A percentile compares a stretch with the other conserved stretches of the same genome.
Conservation (phyloP, 352 stramenopile genomes). For the Phytophthora nicotianae region DNA sequence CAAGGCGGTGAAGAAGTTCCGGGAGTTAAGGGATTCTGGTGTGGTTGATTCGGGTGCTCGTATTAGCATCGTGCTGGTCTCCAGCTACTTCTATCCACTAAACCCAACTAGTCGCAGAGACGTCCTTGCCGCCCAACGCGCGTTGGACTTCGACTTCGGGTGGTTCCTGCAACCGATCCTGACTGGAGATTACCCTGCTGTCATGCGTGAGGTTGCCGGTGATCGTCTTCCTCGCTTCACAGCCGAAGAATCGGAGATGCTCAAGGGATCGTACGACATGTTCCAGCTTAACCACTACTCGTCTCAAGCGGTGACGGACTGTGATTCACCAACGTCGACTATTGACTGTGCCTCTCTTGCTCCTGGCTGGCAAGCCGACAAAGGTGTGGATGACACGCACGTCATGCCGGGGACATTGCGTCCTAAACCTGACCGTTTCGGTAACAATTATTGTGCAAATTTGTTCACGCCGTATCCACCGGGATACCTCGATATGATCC, state of each 20-base stretch:
- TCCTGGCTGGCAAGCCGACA: slow-evolving; percentile 47
- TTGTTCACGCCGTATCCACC: slow-evolving; percentile 49
- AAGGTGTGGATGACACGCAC: slow-evolving; percentile 54
- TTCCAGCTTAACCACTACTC: slow-evolving; percentile 97
- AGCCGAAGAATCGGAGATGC: slow-evolving; percentile 57
- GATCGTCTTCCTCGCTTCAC: slow-evolving; percentile 92
- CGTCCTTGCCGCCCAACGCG: slow-evolving; percentile 72
- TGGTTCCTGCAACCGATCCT: slow-evolving; percentile 93
- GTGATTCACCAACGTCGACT: slow-evolving; percentile 41
- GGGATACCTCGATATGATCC: slow-evolving; percentile 48
- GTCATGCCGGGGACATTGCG: slow-evolving; percentile 61
- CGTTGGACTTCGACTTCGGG: slow-evolving; percentile 90
- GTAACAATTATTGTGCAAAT: slow-evolving; percentile 44
- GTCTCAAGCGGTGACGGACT: slow-evolving; percentile 66
- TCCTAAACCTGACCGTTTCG: slow-evolving; percentile 31
- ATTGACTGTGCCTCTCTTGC: slow-evolving; percentile 38
- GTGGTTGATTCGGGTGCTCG: slow-evolving; percentile 50
- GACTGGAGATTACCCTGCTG: slow-evolving; percentile 89
- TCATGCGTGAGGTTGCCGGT: slow-evolving; percentile 88
- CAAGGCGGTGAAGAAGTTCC: slow-evolving; percentile 84
- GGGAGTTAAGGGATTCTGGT: slow-evolving; percentile 60
- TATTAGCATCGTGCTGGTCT: slow-evolving; percentile 94
- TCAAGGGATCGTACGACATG: slow-evolving; percentile 91
- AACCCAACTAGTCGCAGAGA: slow-evolving; percentile 59
- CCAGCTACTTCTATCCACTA: slow-evolving; percentile 79